Evolutionary conservation across 2,329 filamentous ascomycete genomes (phyloP).

Genomic region (Biscogniauxia marginata): DNA sequence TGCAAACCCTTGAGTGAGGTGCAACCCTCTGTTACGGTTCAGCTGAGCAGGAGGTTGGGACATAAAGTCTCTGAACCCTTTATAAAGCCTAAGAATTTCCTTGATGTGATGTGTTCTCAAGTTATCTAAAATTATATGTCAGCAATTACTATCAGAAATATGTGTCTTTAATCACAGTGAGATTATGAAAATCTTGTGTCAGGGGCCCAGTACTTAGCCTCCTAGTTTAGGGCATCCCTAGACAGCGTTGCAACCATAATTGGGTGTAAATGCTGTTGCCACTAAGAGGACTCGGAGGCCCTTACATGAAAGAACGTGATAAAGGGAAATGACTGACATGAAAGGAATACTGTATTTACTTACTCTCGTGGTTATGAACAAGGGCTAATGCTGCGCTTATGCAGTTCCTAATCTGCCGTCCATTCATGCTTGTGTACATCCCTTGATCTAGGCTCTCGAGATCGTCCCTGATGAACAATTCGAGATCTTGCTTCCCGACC

Average conservation of each 20-base stretch:
- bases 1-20: too few relatives aligned
- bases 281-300: too few relatives aligned
- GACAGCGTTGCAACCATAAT: too few relatives aligned
- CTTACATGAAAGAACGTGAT: too few relatives aligned
- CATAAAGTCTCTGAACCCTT: conserved; percentile 1
- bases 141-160: too few relatives aligned
- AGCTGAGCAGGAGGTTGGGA: too few relatives aligned
- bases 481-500: background rate
- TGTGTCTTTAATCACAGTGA: too few relatives aligned
- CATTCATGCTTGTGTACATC: conserved; percentile 9
- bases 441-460: background rate
- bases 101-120: background rate
- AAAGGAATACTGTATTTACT: background rate
- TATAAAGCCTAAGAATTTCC: conserved; percentile 2
- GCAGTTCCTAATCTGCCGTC: conserved; percentile 14
- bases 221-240: too few relatives aligned
- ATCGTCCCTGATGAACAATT: background rate
- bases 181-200: too few relatives aligned
- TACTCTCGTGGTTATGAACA: conserved; percentile 7
- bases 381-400: conserved; percentile 9
- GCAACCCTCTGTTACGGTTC: too few relatives aligned
- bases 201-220: too few relatives aligned
- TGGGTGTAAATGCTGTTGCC: too few relatives aligned
- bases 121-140: background rate
- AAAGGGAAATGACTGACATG: background rate